These are phyloP conservation scores for Tricholoma saponaceum DNA, from an alignment of 768 basidiomycete species.

Conservation along the genomic window DNA sequence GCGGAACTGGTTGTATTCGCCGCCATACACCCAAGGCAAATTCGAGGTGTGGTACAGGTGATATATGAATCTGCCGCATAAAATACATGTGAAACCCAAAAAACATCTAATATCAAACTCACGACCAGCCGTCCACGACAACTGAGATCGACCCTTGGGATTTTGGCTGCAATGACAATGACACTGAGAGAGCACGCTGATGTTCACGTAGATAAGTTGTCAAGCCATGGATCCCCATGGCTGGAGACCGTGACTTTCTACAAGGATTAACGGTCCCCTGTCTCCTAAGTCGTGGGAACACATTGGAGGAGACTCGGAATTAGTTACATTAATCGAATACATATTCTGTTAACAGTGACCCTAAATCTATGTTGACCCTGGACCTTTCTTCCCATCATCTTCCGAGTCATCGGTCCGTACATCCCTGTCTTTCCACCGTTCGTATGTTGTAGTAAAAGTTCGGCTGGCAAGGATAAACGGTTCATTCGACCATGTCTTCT, in stretches of 20 bases:
- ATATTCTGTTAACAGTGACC: neutral
- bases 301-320: neutral
- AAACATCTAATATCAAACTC: constrained; percentile 32
- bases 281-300: constrained; percentile 1
- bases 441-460: constrained; percentile 35
- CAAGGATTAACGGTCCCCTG: too few relatives aligned
- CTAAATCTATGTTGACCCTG: constrained; percentile 7
- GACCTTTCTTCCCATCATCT: constrained; percentile 27
- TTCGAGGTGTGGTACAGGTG: constrained; percentile 53
- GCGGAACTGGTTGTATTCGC: constrained; percentile 63
- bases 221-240: constrained; percentile 52
- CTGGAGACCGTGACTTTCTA: neutral
- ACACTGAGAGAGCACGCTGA: constrained; percentile 35
- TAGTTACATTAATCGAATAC: neutral
- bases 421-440: constrained; percentile 43
- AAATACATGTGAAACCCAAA: constrained; percentile 4
- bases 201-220: constrained; percentile 51
- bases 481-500: constrained; percentile 60
- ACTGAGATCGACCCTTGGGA: constrained; percentile 36
- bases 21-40: constrained; percentile 84
- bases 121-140: constrained; percentile 88
- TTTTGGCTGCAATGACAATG: constrained; percentile 18
- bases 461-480: constrained; percentile 48
- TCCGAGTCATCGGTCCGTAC: constrained; percentile 34
- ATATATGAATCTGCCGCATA: constrained; percentile 64